A percentile compares a stretch with the other conserved stretches of the same genome.
phyloP scores from a whole-genome alignment of 371 early-diverging fungal genomes.

The Rhizopus microsporus region DNA sequence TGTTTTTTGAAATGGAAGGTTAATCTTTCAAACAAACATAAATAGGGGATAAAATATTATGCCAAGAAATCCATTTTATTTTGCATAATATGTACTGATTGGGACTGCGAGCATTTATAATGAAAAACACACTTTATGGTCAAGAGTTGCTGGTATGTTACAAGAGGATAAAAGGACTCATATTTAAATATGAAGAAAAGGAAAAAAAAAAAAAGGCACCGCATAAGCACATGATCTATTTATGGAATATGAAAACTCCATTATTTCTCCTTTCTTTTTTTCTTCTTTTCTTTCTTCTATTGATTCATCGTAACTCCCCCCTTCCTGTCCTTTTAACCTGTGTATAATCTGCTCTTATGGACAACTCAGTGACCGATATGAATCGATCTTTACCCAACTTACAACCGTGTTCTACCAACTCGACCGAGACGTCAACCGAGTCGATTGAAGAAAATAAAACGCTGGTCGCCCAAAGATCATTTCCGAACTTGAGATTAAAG shows the following conservation, averaged over 20 bases:
- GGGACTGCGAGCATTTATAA: too few species aligned
- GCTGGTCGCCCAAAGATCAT: background rate
- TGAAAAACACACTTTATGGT: too few species aligned
- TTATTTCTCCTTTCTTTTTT: too few species aligned
- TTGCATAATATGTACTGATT: too few species aligned
- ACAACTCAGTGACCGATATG: background rate
- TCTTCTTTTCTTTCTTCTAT: background rate
- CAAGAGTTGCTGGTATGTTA: too few species aligned
- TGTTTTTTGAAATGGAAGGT: too few species aligned
- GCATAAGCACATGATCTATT: background rate
- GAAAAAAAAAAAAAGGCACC: too few species aligned
- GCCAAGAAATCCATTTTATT: too few species aligned
- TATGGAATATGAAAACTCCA: background rate
- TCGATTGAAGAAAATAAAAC: conserved; percentile 1
- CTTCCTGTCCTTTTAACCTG: background rate
- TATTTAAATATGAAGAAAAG: too few species aligned
- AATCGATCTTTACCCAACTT: conserved; percentile 1
- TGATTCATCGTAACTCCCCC: background rate
- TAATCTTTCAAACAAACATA: too few species aligned
- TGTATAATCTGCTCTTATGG: background rate
- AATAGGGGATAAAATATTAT: too few species aligned
- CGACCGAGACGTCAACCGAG: background rate
- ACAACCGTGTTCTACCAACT: background rate
- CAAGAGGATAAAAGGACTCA: too few species aligned
- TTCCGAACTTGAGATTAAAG: background rate